phyloP scores from a whole-genome alignment of 441 rosid genomes.

The Iberis amara region DNA sequence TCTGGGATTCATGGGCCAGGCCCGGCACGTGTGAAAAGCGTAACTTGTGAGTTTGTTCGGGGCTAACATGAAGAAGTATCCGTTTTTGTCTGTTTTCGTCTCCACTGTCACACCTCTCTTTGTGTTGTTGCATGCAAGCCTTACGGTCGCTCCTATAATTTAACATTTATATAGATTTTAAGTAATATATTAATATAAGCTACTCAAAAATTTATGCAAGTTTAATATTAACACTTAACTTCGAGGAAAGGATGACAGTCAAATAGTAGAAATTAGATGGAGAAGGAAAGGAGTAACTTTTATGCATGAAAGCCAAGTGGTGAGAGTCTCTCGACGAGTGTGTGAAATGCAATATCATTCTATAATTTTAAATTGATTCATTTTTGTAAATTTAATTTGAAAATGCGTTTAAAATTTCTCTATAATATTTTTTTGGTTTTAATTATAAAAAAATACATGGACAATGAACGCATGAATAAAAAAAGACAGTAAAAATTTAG shows the following conservation, averaged over 20 bases:
- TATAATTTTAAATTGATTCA: too few species aligned
- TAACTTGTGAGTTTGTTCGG: constrained; percentile 56
- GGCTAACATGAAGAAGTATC: constrained; percentile 55
- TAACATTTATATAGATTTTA: neutral
- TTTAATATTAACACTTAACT: too few species aligned
- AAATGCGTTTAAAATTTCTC: neutral
- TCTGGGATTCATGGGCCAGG: constrained; percentile 29
- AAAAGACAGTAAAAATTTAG: too few species aligned
- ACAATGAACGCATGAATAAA: too few species aligned
- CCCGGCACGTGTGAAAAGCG: constrained; percentile 63
- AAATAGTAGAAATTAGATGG: neutral
- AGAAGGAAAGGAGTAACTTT: neutral
- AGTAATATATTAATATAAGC: neutral
- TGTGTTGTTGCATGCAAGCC: constrained; percentile 64
- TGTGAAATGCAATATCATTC: neutral
- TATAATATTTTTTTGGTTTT: too few species aligned
- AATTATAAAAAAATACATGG: too few species aligned
- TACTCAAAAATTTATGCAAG: neutral
- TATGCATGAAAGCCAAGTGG: constrained; percentile 27
- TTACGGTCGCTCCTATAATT: constrained; percentile 55
- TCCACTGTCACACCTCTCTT: constrained; percentile 31
- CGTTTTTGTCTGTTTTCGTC: constrained; percentile 58
- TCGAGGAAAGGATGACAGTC: neutral
- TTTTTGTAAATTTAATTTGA: neutral
- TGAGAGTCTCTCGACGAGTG: constrained; percentile 6